These are phyloP conservation scores for Oemleria cerasiformis DNA, from an alignment of 306 rosid species.

Conservation along the genomic window DNA sequence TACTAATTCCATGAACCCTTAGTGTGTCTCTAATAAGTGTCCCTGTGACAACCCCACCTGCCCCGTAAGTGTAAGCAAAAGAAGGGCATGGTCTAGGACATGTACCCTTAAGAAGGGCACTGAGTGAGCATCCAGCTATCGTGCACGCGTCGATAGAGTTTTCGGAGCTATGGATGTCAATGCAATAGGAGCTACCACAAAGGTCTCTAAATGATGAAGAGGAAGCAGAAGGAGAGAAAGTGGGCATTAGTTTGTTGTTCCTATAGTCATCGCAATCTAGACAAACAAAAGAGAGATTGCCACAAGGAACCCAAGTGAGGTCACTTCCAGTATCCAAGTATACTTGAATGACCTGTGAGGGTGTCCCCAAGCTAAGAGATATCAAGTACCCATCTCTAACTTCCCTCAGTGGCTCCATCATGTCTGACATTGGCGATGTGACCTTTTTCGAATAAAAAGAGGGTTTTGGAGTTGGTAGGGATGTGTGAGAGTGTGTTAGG, in stretches of 20 bases:
- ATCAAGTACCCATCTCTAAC: constrained; percentile 52
- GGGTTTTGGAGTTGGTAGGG: constrained; percentile 28
- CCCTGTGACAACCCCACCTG: constrained; percentile 39
- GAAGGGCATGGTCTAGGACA: constrained; percentile 56
- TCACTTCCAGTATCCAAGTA: constrained; percentile 63
- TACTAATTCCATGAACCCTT: constrained; percentile 30
- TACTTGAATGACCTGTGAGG: constrained; percentile 48
- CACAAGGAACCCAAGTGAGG: constrained; percentile 63
- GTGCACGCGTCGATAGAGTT: constrained; percentile 40
- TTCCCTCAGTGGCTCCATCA: constrained; percentile 44
- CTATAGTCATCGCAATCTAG: constrained; percentile 39
- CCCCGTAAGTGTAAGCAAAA: constrained; percentile 53
- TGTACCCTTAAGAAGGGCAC: constrained; percentile 32
- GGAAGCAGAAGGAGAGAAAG: constrained; percentile 44
- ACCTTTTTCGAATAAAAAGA: constrained; percentile 10
- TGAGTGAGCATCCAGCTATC: constrained; percentile 46
- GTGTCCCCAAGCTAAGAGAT: constrained; percentile 44
- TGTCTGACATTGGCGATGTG: constrained; percentile 21
- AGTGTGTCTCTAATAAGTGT: constrained; percentile 37
- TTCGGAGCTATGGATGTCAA: constrained; percentile 51
- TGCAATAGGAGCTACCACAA: constrained; percentile 41
- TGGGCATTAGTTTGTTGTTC: constrained; percentile 24
- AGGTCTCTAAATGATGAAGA: constrained; percentile 42
- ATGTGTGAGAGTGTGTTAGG: constrained; percentile 32
- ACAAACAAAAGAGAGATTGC: constrained; percentile 45